phyloP scores from a whole-genome alignment of 176 grass and related monocot species.

The Olyra latifolia region DNA sequence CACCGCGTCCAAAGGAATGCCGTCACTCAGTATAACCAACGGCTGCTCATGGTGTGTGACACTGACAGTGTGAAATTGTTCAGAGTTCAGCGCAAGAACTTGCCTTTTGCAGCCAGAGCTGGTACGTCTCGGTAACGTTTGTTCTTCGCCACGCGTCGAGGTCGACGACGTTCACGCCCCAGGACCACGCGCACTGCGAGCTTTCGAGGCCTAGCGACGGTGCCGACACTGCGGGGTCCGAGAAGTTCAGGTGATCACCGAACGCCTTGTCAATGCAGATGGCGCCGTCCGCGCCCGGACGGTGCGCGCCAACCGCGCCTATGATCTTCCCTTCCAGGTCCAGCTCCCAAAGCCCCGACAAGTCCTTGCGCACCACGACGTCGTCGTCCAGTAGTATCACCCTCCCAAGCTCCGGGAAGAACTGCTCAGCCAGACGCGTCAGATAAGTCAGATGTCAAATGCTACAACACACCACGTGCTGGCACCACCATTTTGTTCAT shows the following conservation, averaged over 20 bases:
- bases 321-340: conserved; percentile 68
- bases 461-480: not conserved
- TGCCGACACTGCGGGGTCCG: conserved; percentile 41
- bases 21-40: not conserved
- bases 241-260: conserved; percentile 74
- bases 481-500: not conserved
- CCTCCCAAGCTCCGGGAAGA: conserved; percentile 75
- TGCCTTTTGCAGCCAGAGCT: conserved; percentile 79
- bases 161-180: conserved; percentile 69
- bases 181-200: conserved; percentile 68
- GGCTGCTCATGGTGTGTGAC: not conserved
- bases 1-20: not conserved
- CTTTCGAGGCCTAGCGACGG: conserved; percentile 29
- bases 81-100: not conserved
- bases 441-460: not conserved
- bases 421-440: conserved; percentile 40
- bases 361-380: conserved; percentile 75
- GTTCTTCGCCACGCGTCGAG: conserved; percentile 76
- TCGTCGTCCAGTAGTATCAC: conserved; percentile 90
- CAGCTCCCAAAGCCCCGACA: conserved; percentile 68
- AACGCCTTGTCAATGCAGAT: conserved; percentile 60
- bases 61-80: not conserved
- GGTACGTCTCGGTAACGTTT: conserved; percentile 61
- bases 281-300: conserved; percentile 13
- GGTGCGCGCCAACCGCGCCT: conserved; percentile 54